Base-by-base conservation (phyloP, 2,329 filamentous ascomycete genomes). In the Berkeleyomyces basicola region DNA sequence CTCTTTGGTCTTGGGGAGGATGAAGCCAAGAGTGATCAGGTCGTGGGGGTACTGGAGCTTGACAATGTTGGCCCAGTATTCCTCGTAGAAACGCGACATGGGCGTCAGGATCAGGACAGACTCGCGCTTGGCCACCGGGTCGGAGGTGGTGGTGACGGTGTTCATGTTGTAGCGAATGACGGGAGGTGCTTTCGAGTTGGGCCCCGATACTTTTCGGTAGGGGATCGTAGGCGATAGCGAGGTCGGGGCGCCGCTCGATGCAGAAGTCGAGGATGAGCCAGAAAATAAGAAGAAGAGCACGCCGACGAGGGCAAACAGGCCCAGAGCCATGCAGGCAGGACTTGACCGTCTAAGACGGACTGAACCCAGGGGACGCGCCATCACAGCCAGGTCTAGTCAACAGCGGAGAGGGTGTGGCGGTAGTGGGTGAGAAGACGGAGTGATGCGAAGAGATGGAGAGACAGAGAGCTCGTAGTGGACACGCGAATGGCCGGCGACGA, bases 141-240 rank as follows among this genome's bases (percentile, higher is more conserved):
- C 81, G 60, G 79, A 72, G 23, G 91, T 87, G 64, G 88, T 88
- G 51, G 91, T 96, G 68, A 97, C 82, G 74, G 92, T 91, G 79
- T 97, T 97, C 75, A 99, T 86, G 72, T 95, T 84, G 78, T 96
- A 97, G 72, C 89, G 90, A 44, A 88, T 83, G 57, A 99, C 91
- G 7, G 92, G 91, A 61, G 92, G 90, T 58, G 90, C 86, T 51
- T 79, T 77, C 62, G 64, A 59, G 44, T 59, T 61, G 42, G 61
- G 55, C 11, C 61, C 53, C 16, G 70, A 67, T 5, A 73, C 70
- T 68, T 90, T 91, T 82, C 71, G 88, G 85, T 53, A 84, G 79
- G 61, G 87, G 85, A 46, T 72, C 31, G 68, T 67, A 7, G 63
- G 61, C 46, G 59, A 62, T 49, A 63, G 43, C 55, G 65, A 61